These are phyloP conservation scores for Fragilariopsis cylindrus DNA, from an alignment of 108 stramenopile genomes.

Conservation along the genomic window DNA sequence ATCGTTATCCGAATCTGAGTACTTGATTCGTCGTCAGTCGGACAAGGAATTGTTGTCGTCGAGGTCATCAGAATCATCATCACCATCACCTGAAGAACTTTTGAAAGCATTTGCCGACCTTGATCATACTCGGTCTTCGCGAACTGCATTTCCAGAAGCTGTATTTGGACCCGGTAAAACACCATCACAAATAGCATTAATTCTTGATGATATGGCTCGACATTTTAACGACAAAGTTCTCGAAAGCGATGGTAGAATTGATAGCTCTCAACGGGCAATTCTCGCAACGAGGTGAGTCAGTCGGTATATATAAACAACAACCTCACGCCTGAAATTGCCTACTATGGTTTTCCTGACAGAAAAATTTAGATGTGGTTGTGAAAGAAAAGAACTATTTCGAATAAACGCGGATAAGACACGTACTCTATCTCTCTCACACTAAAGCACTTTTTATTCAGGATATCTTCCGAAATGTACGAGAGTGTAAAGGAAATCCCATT, in stretches of 20 bases:
- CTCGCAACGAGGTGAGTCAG: constrained; percentile 69
- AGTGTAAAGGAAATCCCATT: constrained; percentile 43
- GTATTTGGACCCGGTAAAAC: constrained; percentile 85
- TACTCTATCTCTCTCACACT: not conserved
- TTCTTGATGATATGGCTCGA: constrained; percentile 84
- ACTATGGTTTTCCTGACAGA: no score
- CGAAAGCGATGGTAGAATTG: constrained; percentile 5
- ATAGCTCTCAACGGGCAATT: constrained; percentile 49
- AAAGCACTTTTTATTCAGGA: constrained; percentile 17
- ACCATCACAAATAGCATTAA: constrained; percentile 66
- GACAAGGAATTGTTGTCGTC: not conserved
- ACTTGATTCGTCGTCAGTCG: constrained; percentile 13
- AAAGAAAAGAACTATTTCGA: no score
- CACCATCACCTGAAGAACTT: constrained; percentile 43
- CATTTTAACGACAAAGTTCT: constrained; percentile 56
- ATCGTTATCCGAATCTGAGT: constrained; percentile 24
- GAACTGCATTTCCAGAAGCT: constrained; percentile 86
- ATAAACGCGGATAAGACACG: no score
- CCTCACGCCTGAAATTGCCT: no score
- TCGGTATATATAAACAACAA: not conserved
- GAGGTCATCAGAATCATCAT: not conserved
- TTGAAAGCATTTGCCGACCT: constrained; percentile 77
- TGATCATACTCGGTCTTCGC: constrained; percentile 68
- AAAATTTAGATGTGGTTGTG: no score
- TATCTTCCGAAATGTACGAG: constrained; percentile 42